Evolutionary conservation across 108 stramenopile species (phyloP).

Genomic region (Skeletonema potamos): DNA sequence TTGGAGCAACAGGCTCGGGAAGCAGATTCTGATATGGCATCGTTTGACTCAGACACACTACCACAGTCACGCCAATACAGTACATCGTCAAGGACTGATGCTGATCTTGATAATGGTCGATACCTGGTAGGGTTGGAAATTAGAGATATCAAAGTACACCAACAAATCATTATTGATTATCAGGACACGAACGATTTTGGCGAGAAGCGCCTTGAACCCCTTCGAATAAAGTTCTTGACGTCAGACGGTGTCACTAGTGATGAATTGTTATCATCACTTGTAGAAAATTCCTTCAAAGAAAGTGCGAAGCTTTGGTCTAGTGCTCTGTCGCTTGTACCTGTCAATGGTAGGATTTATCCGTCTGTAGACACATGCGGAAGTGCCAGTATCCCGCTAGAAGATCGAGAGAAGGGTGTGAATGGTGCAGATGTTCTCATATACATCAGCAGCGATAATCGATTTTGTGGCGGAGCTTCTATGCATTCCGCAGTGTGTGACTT

Average conservation of each 20-base stretch:
- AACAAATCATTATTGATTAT: constrained; percentile 43
- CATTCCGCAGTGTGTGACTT: constrained; percentile 48
- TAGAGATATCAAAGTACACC: constrained; percentile 31
- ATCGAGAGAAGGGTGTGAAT: constrained; percentile 34
- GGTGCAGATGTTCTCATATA: constrained; percentile 44
- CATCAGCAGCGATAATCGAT: constrained; percentile 35
- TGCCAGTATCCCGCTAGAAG: constrained; percentile 19
- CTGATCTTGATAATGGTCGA: constrained; percentile 40
- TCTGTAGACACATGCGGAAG: constrained; percentile 30
- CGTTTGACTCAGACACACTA: not conserved
- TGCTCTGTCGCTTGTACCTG: constrained; percentile 23
- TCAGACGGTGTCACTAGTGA: not conserved
- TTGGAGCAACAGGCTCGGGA: not conserved
- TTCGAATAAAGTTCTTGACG: constrained; percentile 29
- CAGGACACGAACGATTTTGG: constrained; percentile 4
- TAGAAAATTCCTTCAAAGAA: constrained; percentile 20
- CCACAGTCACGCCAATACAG: not conserved
- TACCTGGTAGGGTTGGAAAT: constrained; percentile 42
- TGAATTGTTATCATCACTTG: constrained; percentile 4
- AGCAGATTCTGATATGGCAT: not conserved
- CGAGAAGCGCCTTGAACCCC: constrained; percentile 9
- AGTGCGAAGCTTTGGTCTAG: constrained; percentile 18
- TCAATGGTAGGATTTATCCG: constrained; percentile 26
- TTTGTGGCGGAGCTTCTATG: constrained; percentile 40
- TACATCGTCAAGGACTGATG: constrained; percentile 3